Base-by-base conservation (phyloP, 2,329 filamentous ascomycete species). In the Colletotrichum incanum region DNA sequence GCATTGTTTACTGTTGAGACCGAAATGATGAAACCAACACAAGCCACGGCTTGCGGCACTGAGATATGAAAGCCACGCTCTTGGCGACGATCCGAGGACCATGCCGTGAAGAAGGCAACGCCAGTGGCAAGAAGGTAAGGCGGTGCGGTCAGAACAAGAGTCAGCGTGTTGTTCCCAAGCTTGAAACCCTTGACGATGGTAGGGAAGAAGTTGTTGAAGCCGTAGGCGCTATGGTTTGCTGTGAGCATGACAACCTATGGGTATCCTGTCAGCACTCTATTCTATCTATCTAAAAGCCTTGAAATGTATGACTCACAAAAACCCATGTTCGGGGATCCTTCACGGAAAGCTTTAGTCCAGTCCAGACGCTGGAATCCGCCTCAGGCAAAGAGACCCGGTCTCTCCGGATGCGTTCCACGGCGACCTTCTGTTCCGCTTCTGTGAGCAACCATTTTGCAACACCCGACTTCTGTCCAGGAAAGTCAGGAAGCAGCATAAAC, bases 11-110 rank as follows among this genome's bases (percentile, higher is more conserved):
- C 87, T 0, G 90, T 92, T 0, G 87, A 81, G 1, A 89, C 89
- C 28, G 28, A 88, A 20, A 92, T 82, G 70, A 92, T 88, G 78
- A 90, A 92, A 1, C 88, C 86, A 1, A 80, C 80, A 1, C 91
- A 82, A 1, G 87, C 87, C 39, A 91, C 81, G 28, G 34, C 64
- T 23, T 74, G 65, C 3, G 72, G 73, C 1, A 49, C 60, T 0
- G 71, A 71, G 31, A 76, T 74, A 31, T 77, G 75, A 43, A 71
- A 75, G 12, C 73, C 75, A n/a, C 75, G 73, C 20, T 76, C 75
- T 1, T 66, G 69, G 34, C 58, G 60, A 5, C 62, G 66, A 26
- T 76, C 75, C 14, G 74, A 75, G 8, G 70, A 76, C 50, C 54
- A 75, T 0, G 75, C 73, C 1, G 71, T 71, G 1, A 58, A 26